These are phyloP conservation scores for Fusarium proliferatum DNA, from an alignment of 2,329 filamentous ascomycete species.

Conservation along the genomic window DNA sequence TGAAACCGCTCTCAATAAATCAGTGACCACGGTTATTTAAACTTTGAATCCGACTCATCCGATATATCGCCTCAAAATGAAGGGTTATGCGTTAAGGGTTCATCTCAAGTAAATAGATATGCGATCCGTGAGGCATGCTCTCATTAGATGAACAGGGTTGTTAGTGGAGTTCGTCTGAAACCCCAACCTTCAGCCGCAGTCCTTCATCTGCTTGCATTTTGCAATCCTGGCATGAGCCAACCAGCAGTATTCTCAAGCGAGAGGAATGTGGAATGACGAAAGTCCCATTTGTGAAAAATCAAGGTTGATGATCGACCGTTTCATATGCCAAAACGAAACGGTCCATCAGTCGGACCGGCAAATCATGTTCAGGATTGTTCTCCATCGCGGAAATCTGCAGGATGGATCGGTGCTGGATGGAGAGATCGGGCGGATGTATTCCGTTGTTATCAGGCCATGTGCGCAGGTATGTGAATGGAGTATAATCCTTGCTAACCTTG, in stretches of 20 bases:
- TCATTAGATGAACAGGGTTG: background rate
- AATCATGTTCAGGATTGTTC: background rate
- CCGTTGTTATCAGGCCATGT: background rate
- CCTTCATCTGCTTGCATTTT: background rate
- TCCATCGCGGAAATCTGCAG: background rate
- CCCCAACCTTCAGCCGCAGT: background rate
- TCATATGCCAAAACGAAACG: background rate
- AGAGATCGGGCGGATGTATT: background rate
- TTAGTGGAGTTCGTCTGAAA: background rate
- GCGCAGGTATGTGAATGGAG: background rate
- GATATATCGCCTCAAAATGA: background rate
- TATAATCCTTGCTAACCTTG: background rate
- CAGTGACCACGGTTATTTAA: fast-evolving
- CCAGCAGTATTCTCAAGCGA: background rate
- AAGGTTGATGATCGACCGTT: background rate
- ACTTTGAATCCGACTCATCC: background rate
- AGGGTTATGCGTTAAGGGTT: background rate
- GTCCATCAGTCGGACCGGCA: background rate
- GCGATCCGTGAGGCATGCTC: background rate
- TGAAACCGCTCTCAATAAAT: background rate
- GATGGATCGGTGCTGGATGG: background rate
- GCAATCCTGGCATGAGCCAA: background rate
- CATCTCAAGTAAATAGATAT: background rate
- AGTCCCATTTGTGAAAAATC: background rate
- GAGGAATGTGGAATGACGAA: background rate